These are phyloP conservation scores for Diaporthe citrichinensis DNA, from an alignment of 2,329 filamentous ascomycete genomes.

Conservation along the genomic window DNA sequence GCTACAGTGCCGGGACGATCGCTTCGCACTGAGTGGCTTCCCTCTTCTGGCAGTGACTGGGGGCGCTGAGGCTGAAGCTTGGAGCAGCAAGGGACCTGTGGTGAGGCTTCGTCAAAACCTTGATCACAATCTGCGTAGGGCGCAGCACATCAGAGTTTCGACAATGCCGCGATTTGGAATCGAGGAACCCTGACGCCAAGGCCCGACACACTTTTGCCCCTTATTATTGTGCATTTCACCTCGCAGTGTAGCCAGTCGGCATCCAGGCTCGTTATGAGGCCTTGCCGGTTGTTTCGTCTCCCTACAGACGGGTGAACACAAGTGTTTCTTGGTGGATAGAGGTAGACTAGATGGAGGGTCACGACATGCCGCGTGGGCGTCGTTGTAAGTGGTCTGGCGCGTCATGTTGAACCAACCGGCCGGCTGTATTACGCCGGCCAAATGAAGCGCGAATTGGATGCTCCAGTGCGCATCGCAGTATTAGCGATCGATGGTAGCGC, in stretches of 20 bases:
- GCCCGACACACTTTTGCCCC: neutral
- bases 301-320: neutral
- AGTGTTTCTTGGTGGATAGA: neutral
- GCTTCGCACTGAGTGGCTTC: neutral
- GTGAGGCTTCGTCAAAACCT: slow-evolving; percentile 34
- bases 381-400: slow-evolving; percentile 16
- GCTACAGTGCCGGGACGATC: slow-evolving; percentile 13
- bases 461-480: slow-evolving; percentile 9
- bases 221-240: neutral
- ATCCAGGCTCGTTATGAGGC: neutral
- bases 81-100: slow-evolving; percentile 27
- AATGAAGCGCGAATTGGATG: slow-evolving; percentile 6
- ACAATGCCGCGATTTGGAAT: slow-evolving; percentile 34
- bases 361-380: slow-evolving; percentile 19
- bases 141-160: slow-evolving; percentile 26
- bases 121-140: slow-evolving; percentile 24
- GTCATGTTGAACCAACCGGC: neutral
- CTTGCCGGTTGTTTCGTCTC: slow-evolving; percentile 2
- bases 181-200: slow-evolving; percentile 25
- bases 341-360: neutral
- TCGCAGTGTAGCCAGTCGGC: neutral
- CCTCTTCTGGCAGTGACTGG: slow-evolving; percentile 22
- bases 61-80: slow-evolving; percentile 31
- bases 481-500: slow-evolving; percentile 18
- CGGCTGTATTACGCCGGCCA: slow-evolving; percentile 8